Conservation (phyloP, 495 filamentous ascomycete species). For the Xylaria bambusicola region DNA sequence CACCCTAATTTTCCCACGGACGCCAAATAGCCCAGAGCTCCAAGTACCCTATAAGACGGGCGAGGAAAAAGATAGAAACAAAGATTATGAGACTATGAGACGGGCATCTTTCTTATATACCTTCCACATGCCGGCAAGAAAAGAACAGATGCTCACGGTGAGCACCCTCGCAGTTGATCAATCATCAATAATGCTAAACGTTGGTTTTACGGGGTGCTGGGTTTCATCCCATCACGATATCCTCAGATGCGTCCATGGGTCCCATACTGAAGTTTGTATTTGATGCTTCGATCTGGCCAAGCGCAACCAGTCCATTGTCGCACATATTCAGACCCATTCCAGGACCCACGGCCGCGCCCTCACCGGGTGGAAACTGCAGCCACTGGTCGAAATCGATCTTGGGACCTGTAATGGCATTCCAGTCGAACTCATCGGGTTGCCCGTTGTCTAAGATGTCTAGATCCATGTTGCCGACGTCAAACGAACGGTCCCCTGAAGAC, state of each 20-base stretch:
- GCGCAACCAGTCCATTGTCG: conserved; percentile 16
- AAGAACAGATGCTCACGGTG: background rate
- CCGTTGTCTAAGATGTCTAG: conserved; percentile 28
- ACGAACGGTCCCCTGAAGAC: conserved; percentile 22
- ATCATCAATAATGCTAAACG: too few species aligned
- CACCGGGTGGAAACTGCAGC: conserved; percentile 44
- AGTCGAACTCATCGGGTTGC: conserved; percentile 38
- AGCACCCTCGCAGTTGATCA: too few species aligned
- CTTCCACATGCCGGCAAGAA: background rate
- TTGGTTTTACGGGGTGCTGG: too few species aligned
- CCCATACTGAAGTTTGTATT: conserved; percentile 5
- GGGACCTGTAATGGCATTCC: conserved; percentile 36
- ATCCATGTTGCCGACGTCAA: conserved; percentile 11
- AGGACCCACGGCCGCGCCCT: conserved; percentile 19
- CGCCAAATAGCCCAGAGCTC: background rate
- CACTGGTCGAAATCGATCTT: conserved; percentile 49
- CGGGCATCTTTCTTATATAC: background rate
- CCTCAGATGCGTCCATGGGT: background rate
- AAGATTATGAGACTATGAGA: background rate
- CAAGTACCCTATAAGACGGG: background rate
- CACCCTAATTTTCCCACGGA: background rate
- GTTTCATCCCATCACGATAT: conserved; percentile 8
- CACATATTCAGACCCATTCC: conserved; percentile 16
- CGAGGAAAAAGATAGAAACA: background rate
- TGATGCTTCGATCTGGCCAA: conserved; percentile 20